Conservation (phyloP, 768 basidiomycete genomes). For the Pleurotus eryngii region DNA sequence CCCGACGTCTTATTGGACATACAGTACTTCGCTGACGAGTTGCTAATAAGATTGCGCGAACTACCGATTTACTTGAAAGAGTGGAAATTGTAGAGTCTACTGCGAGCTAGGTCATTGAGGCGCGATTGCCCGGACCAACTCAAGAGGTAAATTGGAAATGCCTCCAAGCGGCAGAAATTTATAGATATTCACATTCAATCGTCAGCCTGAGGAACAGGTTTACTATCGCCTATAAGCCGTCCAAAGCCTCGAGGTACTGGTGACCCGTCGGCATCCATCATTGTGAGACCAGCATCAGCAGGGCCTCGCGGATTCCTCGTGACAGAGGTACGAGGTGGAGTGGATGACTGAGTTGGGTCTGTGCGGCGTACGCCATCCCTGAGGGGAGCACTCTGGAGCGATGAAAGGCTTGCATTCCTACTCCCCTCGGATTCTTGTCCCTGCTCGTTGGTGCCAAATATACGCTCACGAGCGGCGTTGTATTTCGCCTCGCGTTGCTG, state of each 20-base stretch:
- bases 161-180: too few species aligned
- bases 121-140: too few species aligned
- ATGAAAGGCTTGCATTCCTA: neutral
- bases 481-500: constrained; percentile 73
- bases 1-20: neutral
- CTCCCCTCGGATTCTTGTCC: neutral
- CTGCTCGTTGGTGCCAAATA: constrained; percentile 45
- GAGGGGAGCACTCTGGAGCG: neutral
- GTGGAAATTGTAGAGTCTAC: too few species aligned
- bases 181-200: too few species aligned
- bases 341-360: neutral
- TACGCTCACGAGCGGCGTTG: constrained; percentile 68
- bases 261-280: neutral
- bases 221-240: neutral
- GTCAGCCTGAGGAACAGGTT: neutral
- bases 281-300: neutral
- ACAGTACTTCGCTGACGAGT: too few species aligned
- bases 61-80: too few species aligned
- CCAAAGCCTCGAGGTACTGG: constrained; percentile 1
- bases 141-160: too few species aligned
- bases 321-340: neutral
- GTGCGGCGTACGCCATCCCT: neutral
- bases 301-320: neutral
- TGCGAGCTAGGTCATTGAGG: too few species aligned
- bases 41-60: too few species aligned